Conservation (phyloP, 1,139 yeast species). For the Saccharomyces uvarum region DNA sequence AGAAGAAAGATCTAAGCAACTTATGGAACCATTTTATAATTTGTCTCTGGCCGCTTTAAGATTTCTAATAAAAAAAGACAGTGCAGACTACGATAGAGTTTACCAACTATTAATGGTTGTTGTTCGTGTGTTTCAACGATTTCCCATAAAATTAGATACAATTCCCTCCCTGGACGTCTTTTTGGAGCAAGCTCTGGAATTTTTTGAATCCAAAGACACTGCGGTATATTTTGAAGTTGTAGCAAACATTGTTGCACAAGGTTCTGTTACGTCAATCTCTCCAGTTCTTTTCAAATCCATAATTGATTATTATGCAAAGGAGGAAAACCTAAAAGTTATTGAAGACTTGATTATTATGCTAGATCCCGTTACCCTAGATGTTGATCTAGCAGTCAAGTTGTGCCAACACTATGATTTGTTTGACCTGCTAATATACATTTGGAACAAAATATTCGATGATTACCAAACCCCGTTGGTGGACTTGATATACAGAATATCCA, state of each 20-base stretch:
- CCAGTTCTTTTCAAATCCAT: slow-evolving; percentile 56
- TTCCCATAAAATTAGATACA: slow-evolving; percentile 10
- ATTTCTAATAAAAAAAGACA: slow-evolving; percentile 15
- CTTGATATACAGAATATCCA: slow-evolving; percentile 12
- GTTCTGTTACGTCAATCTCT: slow-evolving; percentile 44
- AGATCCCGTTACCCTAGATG: slow-evolving; percentile 59
- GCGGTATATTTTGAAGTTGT: slow-evolving; percentile 43
- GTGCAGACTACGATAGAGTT: slow-evolving; percentile 8
- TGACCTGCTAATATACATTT: slow-evolving; percentile 59
- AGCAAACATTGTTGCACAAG: slow-evolving; percentile 43
- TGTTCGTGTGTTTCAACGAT: neutral
- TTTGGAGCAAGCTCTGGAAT: slow-evolving; percentile 46
- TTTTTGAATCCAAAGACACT: slow-evolving; percentile 28
- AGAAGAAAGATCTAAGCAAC: slow-evolving; percentile 40
- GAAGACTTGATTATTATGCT: slow-evolving; percentile 62
- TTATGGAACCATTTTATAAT: slow-evolving; percentile 50
- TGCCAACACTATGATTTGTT: slow-evolving; percentile 48
- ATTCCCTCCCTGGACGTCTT: slow-evolving; percentile 29
- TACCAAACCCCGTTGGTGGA: slow-evolving; percentile 60
- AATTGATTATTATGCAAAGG: slow-evolving; percentile 42
- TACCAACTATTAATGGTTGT: slow-evolving; percentile 2
- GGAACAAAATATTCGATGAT: slow-evolving; percentile 60
- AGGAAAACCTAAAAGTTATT: slow-evolving; percentile 40
- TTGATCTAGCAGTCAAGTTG: slow-evolving; percentile 59
- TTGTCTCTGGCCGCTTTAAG: slow-evolving; percentile 33